Evolutionary conservation across 2,329 filamentous ascomycete species (phyloP), one percentile per base, ranked within the genome.

Genomic region (Corinectria fuckeliana): DNA sequence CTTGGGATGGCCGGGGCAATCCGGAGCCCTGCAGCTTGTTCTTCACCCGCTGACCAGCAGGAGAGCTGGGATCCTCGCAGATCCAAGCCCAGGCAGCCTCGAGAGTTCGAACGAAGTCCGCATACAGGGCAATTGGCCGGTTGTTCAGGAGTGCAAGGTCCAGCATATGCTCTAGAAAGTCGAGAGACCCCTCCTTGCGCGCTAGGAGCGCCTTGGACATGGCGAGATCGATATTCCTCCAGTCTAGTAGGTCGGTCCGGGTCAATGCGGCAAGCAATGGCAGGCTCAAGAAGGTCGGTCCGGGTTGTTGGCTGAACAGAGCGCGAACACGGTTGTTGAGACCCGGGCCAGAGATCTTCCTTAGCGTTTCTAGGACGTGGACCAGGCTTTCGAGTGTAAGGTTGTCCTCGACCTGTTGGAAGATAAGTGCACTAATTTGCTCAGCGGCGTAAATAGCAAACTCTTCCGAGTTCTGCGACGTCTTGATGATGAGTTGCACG

Each of bases 31-130:
- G 65, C 16, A 78, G 84, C 77, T 80, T 92, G 74, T 81, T 80
- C 73, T 93, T 90, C 60, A 98, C 83, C 32, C 90, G 85, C 66
- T 91, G 88, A 10, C 87, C 91, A 20, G 85, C 79, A 20, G 79
- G 72, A 3, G 91, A 82, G 38, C 82, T 82, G 1, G 90, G 84
- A 14, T 96, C 89, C 63, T 93, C 91, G 6, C 81, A 80, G 30
- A 96, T 85, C 92, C 93, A 97, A 45, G 86, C 80, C 78, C 91
- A 93, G 38, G 95, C 88, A 45, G 88, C 90, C 65, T 94, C 89
- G 54, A 97, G 82, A 57, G 92, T 96, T 62, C 87, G 85, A 6
- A 92, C 88, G 71, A 97, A 96, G 76, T 98, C 93, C 2, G 93
- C 88, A 68, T 92, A 91, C 47, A 97, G 80, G 1, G 90, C 91